phyloP scores from a whole-genome alignment of 2,329 filamentous ascomycete species.

The Botryosphaeria agaves region DNA sequence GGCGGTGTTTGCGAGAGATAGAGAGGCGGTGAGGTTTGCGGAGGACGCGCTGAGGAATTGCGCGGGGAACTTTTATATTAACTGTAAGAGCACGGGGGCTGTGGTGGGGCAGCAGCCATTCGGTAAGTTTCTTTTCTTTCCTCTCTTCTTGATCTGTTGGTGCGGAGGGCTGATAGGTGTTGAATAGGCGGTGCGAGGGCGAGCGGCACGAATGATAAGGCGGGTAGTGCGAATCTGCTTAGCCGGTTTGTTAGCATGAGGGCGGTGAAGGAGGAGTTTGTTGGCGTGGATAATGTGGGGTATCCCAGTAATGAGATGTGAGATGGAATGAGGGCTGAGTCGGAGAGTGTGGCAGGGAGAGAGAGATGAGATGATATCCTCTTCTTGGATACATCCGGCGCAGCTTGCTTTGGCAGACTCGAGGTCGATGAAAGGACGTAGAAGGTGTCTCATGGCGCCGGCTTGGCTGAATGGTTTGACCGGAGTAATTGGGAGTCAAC shows the following conservation, averaged over 20 bases:
- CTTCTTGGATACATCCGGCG: too few relatives aligned
- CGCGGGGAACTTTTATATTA: constrained; percentile 75
- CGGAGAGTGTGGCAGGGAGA: too few relatives aligned
- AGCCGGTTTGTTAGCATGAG: constrained; percentile 37
- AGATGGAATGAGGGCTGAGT: too few relatives aligned
- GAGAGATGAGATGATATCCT: too few relatives aligned
- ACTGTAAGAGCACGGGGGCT: constrained; percentile 52
- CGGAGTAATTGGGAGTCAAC: too few relatives aligned
- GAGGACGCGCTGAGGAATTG: constrained; percentile 55
- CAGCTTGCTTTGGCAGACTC: too few relatives aligned
- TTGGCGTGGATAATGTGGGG: constrained; percentile 26
- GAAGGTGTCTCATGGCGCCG: too few relatives aligned
- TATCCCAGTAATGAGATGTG: constrained; percentile 35
- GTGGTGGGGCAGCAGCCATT: constrained; percentile 23
- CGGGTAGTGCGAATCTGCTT: constrained; percentile 33
- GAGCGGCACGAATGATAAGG: constrained; percentile 40
- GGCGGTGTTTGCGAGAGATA: constrained; percentile 55
- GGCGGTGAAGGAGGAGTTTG: constrained; percentile 38
- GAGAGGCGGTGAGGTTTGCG: constrained; percentile 46
- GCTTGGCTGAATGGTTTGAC: too few relatives aligned
- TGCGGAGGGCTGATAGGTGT: too few relatives aligned
- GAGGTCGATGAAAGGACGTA: too few relatives aligned
- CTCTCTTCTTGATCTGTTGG: too few relatives aligned
- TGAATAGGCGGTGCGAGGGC: constrained; percentile 38
- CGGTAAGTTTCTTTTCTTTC: too few relatives aligned